Evolutionary conservation across 208 protist genomes (phyloP), one percentile per base, ranked within the genome.

Genomic region (Kentomonas sorsogonicus): DNA sequence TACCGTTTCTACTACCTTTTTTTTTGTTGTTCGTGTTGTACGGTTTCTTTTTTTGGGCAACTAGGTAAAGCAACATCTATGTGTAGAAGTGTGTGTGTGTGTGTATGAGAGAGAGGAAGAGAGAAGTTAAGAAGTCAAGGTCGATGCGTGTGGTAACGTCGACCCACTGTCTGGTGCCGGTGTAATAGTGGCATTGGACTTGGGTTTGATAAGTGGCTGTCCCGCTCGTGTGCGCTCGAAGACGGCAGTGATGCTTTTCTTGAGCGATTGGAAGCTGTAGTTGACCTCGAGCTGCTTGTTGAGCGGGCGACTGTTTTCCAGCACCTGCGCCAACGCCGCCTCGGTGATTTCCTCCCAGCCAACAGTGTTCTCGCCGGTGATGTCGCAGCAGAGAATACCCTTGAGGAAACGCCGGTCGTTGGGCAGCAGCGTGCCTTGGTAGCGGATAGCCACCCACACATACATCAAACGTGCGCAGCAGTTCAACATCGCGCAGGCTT

Each of bases 321-420:
- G 50, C 47, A 96, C 51, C 51, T 84, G 77, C 7, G 68, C 70
- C 43, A 97, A 48, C 6, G 78, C 72, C 23, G 75, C 74, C 33
- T 94, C 82, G 6, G 82, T 89, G 16, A 64, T 53, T 65, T 97
- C 95, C 60, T 98, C 95, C 95, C 95, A 98, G 7, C 79, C 85
- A 20, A 70, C 66, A 1, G 69, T 69, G 38, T 67, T 62, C 27
- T 76, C 74, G 46, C 73, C 69, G 6, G 58, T 61, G 43, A 91
- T 73, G 29, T 69, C 47, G 64, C 83, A 91, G 3, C 68, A 57
- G 48, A 94, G 77, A 7, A 91, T 52, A 2, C 68, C 64, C 36
- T 69, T 53, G 6, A 97, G 66, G 23, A 86, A 46, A 0, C 63
- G 43, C 1, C 34, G 40, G 20, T 79, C 63, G 16, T 76, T 16